These are phyloP conservation scores for Rutstroemia sp. DNA, from an alignment of 2,329 filamentous ascomycete species.

Conservation along the genomic window DNA sequence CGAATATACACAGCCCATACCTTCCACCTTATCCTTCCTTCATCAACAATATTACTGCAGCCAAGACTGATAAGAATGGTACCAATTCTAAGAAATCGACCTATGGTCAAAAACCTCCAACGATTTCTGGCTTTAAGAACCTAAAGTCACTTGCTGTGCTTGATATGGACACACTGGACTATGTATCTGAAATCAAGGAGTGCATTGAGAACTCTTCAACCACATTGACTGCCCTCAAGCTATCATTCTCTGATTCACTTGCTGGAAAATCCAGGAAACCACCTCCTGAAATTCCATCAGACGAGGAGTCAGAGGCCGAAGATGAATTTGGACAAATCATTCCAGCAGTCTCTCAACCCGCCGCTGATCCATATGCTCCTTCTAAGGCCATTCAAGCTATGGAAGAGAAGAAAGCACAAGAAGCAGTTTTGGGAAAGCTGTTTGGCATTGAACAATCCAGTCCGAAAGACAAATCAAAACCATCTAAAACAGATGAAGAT, in stretches of 20 bases:
- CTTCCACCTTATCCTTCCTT: neutral
- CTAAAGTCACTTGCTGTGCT: slow-evolving; percentile 47
- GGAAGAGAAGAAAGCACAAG: slow-evolving; percentile 48
- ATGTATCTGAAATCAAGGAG: slow-evolving; percentile 46
- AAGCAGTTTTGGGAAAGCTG: slow-evolving; percentile 44
- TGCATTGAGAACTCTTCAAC: slow-evolving; percentile 48
- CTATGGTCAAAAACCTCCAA: slow-evolving; percentile 33
- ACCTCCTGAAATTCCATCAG: slow-evolving; percentile 33
- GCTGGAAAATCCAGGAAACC: slow-evolving; percentile 41
- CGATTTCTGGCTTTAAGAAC: slow-evolving; percentile 49
- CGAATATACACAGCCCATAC: neutral
- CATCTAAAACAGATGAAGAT: neutral
- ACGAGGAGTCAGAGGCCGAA: slow-evolving; percentile 46
- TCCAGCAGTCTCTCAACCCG: slow-evolving; percentile 22
- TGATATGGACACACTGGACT: slow-evolving; percentile 52
- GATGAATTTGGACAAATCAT: slow-evolving; percentile 44
- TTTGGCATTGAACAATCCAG: slow-evolving; percentile 39
- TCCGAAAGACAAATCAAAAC: slow-evolving; percentile 4
- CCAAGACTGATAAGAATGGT: slow-evolving; percentile 9
- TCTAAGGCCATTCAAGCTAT: slow-evolving; percentile 41
- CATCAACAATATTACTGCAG: slow-evolving; percentile 4
- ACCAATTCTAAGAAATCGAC: slow-evolving; percentile 4
- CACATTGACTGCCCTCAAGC: slow-evolving; percentile 45
- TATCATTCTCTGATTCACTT: slow-evolving; percentile 51
- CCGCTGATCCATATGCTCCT: slow-evolving; percentile 33